Percentiles rank a stretch among this genome's conserved stretches.
Evolutionary conservation across 1,139 yeast genomes (phyloP).

Genomic region (Candida neerlandica): DNA sequence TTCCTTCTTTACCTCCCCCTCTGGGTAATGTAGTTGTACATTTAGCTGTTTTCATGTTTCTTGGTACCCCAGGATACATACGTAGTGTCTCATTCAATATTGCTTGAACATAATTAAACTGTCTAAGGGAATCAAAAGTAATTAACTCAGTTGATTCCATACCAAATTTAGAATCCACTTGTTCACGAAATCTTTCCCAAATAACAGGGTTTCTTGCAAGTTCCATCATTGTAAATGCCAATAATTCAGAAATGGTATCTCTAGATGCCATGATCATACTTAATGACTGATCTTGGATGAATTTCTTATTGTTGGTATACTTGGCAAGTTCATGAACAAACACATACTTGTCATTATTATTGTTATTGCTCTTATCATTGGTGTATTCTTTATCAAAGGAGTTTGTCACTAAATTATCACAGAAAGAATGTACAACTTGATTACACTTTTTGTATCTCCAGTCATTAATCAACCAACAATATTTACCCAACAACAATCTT

Average conservation of each 20-base stretch:
- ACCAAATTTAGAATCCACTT: conserved; percentile 34
- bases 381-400: conserved; percentile 28
- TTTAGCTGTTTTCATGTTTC: conserved; percentile 45
- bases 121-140: conserved; percentile 46
- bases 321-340: conserved; percentile 49
- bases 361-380: no score
- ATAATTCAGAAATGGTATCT: conserved; percentile 50
- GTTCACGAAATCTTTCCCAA: conserved; percentile 35
- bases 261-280: conserved; percentile 50
- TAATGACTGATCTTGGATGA: conserved; percentile 47
- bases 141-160: conserved; percentile 7
- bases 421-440: conserved; percentile 31
- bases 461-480: conserved; percentile 29
- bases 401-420: conserved; percentile 28
- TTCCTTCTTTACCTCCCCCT: conserved; percentile 53
- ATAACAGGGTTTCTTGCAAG: conserved; percentile 43
- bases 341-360: conserved; percentile 31
- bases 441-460: conserved; percentile 22
- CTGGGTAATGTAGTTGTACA: conserved; percentile 50
- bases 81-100: conserved; percentile 52
- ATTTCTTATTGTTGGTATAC: conserved; percentile 44
- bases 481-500: conserved; percentile 31
- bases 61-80: conserved; percentile 55
- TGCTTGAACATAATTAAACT: conserved; percentile 47
- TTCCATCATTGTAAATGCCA: conserved; percentile 43